These are phyloP conservation scores for Meyerozyma sp. DNA, from an alignment of 1,139 yeast species.

Conservation along the genomic window DNA sequence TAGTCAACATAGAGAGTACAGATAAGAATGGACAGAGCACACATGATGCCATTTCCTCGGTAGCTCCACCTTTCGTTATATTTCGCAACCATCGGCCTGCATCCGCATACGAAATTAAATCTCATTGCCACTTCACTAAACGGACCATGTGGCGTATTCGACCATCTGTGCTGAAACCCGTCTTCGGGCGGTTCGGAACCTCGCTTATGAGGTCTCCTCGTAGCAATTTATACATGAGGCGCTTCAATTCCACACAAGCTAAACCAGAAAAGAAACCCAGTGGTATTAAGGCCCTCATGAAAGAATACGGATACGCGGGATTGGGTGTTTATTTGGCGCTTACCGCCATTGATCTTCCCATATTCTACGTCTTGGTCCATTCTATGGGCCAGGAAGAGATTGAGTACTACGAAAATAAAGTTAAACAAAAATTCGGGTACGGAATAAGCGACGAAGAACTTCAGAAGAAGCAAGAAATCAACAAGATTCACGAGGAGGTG, in stretches of 20 bases:
- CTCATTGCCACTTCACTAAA: background rate
- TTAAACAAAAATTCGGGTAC: conserved; percentile 55
- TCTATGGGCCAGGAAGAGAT: conserved; percentile 80
- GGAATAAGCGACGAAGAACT: conserved; percentile 42
- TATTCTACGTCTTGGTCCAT: conserved; percentile 79
- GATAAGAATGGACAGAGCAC: no score
- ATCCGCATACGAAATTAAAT: background rate
- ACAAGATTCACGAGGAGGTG: conserved; percentile 19
- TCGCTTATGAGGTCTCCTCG: background rate
- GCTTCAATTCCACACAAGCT: conserved; percentile 19
- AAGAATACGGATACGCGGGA: conserved; percentile 89
- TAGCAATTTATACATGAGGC: conserved; percentile 4
- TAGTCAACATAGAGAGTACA: no score
- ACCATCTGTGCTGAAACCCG: background rate
- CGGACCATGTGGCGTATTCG: background rate
- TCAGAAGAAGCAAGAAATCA: conserved; percentile 27
- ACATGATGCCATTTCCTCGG: no score
- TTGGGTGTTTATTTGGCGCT: conserved; percentile 76
- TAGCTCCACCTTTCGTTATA: background rate
- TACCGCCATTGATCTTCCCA: conserved; percentile 70
- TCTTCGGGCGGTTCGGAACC: background rate
- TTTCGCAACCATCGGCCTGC: background rate
- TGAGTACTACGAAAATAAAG: conserved; percentile 56
- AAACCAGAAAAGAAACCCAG: conserved; percentile 26
- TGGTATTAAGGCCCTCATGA: conserved; percentile 65